Percentiles rank a stretch among this genome's conserved stretches.
phyloP scores from a whole-genome alignment of 257 asterid genomes.

The Anisodus acutangulus region DNA sequence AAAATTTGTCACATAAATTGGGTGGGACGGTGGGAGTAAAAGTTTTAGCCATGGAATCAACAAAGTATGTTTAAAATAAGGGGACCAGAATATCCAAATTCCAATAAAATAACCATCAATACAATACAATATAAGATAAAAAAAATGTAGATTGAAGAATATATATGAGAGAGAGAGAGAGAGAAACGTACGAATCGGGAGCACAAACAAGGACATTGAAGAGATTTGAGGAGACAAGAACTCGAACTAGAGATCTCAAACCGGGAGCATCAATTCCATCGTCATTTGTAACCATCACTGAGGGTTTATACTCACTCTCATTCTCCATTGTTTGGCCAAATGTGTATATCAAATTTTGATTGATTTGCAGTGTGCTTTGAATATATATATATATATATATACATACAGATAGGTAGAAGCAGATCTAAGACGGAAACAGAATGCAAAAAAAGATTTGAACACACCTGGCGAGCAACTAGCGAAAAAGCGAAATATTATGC shows the following conservation, averaged over 20 bases:
- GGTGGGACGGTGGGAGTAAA: too few relatives aligned
- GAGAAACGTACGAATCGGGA: slow-evolving; percentile 66
- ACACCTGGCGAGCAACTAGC: too few relatives aligned
- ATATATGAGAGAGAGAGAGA: not conserved
- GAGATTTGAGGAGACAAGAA: slow-evolving; percentile 72
- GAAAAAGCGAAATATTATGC: too few relatives aligned
- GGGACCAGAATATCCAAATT: not conserved
- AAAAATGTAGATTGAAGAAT: not conserved
- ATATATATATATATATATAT: too few relatives aligned
- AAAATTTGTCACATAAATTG: too few relatives aligned
- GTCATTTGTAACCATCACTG: slow-evolving; percentile 56
- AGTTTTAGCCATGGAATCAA: too few relatives aligned
- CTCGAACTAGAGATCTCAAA: slow-evolving; percentile 69
- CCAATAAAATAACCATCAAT: too few relatives aligned
- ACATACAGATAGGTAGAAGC: too few relatives aligned
- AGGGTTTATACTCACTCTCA: not conserved
- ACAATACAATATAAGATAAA: not conserved
- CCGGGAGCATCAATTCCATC: slow-evolving; percentile 97
- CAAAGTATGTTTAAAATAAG: not conserved
- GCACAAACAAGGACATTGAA: slow-evolving; percentile 85
- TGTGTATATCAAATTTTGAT: not conserved
- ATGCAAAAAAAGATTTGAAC: too few relatives aligned
- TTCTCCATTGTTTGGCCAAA: not conserved
- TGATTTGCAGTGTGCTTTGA: not conserved
- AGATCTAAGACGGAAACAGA: not conserved